A percentile compares a stretch with the other conserved stretches of the same genome.
These are phyloP conservation scores for Pleoardoris graminearum DNA, from an alignment of 2,329 filamentous ascomycete species.

Conservation along the genomic window DNA sequence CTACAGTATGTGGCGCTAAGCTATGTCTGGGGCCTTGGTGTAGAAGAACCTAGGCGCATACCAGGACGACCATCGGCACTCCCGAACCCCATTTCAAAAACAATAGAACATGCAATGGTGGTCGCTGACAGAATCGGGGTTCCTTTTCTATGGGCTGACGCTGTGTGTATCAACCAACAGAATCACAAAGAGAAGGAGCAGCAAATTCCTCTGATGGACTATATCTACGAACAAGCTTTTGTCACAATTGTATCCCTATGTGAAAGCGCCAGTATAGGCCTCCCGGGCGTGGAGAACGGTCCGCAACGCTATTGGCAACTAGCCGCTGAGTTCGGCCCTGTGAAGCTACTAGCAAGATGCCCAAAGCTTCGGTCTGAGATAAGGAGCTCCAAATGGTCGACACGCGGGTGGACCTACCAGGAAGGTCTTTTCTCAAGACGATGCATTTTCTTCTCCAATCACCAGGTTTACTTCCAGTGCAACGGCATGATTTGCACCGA, in stretches of 20 bases:
- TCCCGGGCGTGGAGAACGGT: not conserved
- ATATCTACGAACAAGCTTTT: constrained; percentile 5
- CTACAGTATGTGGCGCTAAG: constrained; percentile 2
- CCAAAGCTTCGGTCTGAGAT: not conserved
- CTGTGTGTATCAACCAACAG: constrained; percentile 1
- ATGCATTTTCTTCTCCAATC: constrained; percentile 1
- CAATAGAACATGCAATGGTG: not conserved
- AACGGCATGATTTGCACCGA: not conserved
- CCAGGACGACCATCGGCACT: not conserved
- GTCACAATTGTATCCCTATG: not conserved
- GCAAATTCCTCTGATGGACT: constrained; percentile 1
- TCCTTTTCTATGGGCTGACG: not conserved
- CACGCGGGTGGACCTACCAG: constrained; percentile 2
- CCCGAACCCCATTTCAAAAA: not conserved
- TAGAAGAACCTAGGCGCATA: not conserved
- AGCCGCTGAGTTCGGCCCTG: not conserved
- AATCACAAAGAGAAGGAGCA: not conserved
- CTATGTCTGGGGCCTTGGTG: not conserved
- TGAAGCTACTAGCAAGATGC: not conserved
- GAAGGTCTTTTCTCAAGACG: constrained; percentile 2
- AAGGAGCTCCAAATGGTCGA: not conserved
- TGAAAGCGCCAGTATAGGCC: not conserved
- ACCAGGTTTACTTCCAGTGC: constrained; percentile 5
- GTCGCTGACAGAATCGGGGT: not conserved
- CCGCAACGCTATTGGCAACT: not conserved